Base-by-base conservation (phyloP, 805 yeast species). In the Cyberlindnera nakhonratchasimensis region DNA sequence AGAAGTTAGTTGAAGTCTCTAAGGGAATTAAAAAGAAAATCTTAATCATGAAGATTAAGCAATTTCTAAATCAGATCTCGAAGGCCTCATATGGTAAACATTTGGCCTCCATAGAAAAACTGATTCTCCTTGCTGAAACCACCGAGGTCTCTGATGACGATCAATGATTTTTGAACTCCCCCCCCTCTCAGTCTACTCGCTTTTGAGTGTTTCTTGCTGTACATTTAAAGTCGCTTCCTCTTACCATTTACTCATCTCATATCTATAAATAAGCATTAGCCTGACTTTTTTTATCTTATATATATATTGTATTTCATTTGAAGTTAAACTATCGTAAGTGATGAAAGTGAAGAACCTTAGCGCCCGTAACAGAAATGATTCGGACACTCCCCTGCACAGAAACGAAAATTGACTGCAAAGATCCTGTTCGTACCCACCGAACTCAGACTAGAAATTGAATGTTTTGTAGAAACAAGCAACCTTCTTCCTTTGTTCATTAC, bases 1-100 rank as follows among this genome's bases (percentile, higher is more conserved):
- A 93, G 64, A 90, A 91, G 62, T 74, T 93, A 54, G 90, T 93
- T 31, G 96, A 87, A 48, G 83, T 85, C 3, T 76, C 90, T 29
- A 78, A 77, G 47, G 84, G 84, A 34, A 72, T 72, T 26, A 86
- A 86, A 55, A 82, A 86, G 64, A 79, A 71, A 37, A 61, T 79
- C 23, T 71, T 93, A 47, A 87, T 89, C 38, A 69, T 75, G 43
- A 82, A 84, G 53, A 86, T 91, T 49, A 78, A 82, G 65, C 87
- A 86, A 39, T 90, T 86, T 57, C 71, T 91, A 64, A 82, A 83
- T 51, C 77, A 80, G 52, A 77, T 88, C 40, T 78, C 82, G 45
- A 80, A 79, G 62, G 75, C 77, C 40, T 73, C 75, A 39, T 82
- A 79, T 56, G 95, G 95, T 17, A 87, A 87, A 66, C 95, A 87